Evolutionary conservation across 192 early-diverging fungal species (phyloP).

Genomic region (Backusella sp.): DNA sequence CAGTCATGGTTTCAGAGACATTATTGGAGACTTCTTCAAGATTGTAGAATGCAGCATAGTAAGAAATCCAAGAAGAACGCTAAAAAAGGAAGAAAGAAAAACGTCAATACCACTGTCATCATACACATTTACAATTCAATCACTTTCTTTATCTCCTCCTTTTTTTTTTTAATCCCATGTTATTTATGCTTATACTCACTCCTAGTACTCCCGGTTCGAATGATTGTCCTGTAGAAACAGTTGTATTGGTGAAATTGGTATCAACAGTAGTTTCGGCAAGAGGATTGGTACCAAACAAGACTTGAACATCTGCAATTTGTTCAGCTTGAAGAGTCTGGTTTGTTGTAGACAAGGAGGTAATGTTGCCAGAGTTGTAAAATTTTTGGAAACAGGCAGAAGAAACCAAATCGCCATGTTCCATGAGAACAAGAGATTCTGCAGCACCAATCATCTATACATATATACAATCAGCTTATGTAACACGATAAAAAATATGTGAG

Average conservation of each 20-base stretch:
- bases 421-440: slow-evolving; percentile 32
- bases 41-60: slow-evolving; percentile 66
- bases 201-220: slow-evolving; percentile 49
- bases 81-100: slow-evolving; percentile 13
- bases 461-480: background rate
- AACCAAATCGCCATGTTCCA: slow-evolving; percentile 37
- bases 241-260: slow-evolving; percentile 36
- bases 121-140: background rate
- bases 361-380: slow-evolving; percentile 15
- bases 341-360: slow-evolving; percentile 36
- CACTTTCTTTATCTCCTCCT: background rate
- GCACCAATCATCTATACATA: slow-evolving; percentile 42
- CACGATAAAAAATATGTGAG: background rate
- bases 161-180: background rate
- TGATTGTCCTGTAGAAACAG: slow-evolving; percentile 47
- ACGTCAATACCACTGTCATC: background rate
- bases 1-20: slow-evolving; percentile 42
- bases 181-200: slow-evolving; percentile 33
- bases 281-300: slow-evolving; percentile 38
- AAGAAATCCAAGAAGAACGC: slow-evolving; percentile 60
- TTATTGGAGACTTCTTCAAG: slow-evolving; percentile 49
- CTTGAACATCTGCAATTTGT: slow-evolving; percentile 48
- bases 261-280: slow-evolving; percentile 13
- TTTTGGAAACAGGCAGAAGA: slow-evolving; percentile 53
- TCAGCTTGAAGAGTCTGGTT: slow-evolving; percentile 46